Evolutionary conservation across 257 asterid genomes (phyloP).

Genomic region (Penstemon eatonii): DNA sequence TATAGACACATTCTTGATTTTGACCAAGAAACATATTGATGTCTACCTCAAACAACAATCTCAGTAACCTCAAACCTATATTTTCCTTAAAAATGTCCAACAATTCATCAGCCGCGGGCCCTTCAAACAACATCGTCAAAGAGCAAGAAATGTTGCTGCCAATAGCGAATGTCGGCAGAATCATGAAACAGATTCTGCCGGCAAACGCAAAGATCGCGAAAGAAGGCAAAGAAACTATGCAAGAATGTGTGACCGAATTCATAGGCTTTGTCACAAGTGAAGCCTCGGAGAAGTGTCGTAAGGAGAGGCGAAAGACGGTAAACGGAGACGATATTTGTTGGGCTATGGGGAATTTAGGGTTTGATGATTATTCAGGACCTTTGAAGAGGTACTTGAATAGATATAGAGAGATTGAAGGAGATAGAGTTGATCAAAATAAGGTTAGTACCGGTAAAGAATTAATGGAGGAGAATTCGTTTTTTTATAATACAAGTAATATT

Average conservation of each 20-base stretch:
- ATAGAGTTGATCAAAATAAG: conserved; percentile 33
- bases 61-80: conserved; percentile 25
- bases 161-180: conserved; percentile 69
- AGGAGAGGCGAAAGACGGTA: conserved; percentile 61
- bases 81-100: conserved; percentile 36
- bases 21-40: neutral
- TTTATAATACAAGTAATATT: conserved; percentile 10
- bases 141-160: conserved; percentile 59
- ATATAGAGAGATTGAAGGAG: conserved; percentile 60
- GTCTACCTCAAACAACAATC: conserved; percentile 34
- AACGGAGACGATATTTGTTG: conserved; percentile 69
- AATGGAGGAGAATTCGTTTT: conserved; percentile 27
- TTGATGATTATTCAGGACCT: conserved; percentile 52
- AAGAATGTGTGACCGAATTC: conserved; percentile 72
- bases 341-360: conserved; percentile 58
- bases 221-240: conserved; percentile 76
- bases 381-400: conserved; percentile 56
- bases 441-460: conserved; percentile 21
- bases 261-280: conserved; percentile 66
- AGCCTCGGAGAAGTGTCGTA: conserved; percentile 69
- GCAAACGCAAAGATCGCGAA: conserved; percentile 65
- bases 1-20: no score
- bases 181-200: conserved; percentile 68
- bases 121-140: conserved; percentile 22
- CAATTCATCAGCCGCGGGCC: conserved; percentile 14